A percentile compares a stretch with the other conserved stretches of the same genome.
phyloP scores from a whole-genome alignment of 2,329 filamentous ascomycete species.

The Penicillium sp. region DNA sequence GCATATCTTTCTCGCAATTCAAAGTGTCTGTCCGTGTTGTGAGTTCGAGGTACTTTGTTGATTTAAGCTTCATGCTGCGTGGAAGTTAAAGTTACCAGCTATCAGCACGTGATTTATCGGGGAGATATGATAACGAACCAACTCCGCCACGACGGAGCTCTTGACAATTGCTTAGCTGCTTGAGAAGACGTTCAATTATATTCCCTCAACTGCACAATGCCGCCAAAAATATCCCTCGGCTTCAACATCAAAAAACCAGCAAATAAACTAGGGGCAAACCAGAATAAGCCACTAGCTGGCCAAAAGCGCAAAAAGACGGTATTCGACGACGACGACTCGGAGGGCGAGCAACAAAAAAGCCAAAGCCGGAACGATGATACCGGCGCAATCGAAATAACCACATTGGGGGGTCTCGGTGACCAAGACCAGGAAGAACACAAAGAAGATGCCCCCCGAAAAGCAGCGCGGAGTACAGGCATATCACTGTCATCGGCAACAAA shows the following conservation, averaged over 20 bases:
- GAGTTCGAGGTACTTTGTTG: not conserved
- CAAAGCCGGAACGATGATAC: slow-evolving; percentile 16
- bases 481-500: slow-evolving; percentile 34
- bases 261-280: slow-evolving; percentile 19
- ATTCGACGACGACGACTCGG: slow-evolving; percentile 44
- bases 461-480: slow-evolving; percentile 9
- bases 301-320: slow-evolving; percentile 48
- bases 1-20: not conserved
- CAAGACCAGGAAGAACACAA: slow-evolving; percentile 8
- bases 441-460: not conserved
- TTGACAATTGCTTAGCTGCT: not conserved
- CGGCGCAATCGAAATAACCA: slow-evolving; percentile 32
- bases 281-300: slow-evolving; percentile 23
- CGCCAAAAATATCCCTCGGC: slow-evolving; percentile 38
- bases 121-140: slow-evolving; percentile 4
- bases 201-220: slow-evolving; percentile 18
- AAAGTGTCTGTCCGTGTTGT: not conserved
- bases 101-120: slow-evolving; percentile 11
- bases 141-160: not conserved
- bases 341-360: slow-evolving; percentile 27
- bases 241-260: slow-evolving; percentile 36
- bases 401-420: slow-evolving; percentile 34
- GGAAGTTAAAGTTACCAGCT: not conserved
- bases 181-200: not conserved
- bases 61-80: slow-evolving; percentile 4